Evolutionary conservation across 31 red algal genomes (phyloP).

Genomic region (Bonnemaisonia californica): DNA sequence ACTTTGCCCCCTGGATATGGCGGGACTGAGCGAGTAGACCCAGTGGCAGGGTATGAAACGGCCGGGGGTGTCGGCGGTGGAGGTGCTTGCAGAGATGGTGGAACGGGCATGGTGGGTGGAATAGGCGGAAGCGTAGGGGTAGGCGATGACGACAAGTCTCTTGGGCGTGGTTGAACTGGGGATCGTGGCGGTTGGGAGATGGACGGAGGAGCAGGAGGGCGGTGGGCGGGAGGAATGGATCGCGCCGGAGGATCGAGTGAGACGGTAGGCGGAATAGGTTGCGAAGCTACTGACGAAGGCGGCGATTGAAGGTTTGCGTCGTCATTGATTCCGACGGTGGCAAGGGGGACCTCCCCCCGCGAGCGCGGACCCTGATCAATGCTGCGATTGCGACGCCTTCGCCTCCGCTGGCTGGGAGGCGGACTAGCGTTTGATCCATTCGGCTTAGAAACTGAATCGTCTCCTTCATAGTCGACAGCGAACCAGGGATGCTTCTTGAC

Average conservation of each 20-base stretch:
- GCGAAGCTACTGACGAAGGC: neutral
- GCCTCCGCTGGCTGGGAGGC: neutral
- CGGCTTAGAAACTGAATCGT: neutral
- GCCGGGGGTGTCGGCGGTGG: neutral
- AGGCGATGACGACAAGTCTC: neutral
- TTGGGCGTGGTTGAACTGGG: neutral
- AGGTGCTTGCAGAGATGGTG: neutral
- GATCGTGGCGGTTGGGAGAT: neutral
- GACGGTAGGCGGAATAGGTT: neutral
- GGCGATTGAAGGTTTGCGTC: neutral
- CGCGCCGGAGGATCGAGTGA: too few relatives aligned
- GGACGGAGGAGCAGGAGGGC: neutral
- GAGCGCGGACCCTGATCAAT: neutral
- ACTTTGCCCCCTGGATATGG: neutral
- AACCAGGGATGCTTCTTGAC: constrained; percentile 90
- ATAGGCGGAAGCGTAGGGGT: neutral
- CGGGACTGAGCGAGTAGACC: neutral
- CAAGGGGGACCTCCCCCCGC: neutral
- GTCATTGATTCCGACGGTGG: neutral
- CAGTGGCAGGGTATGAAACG: neutral
- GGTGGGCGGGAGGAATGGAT: neutral
- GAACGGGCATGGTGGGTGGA: neutral
- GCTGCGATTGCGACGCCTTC: neutral
- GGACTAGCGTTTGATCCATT: neutral
- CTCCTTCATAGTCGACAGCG: constrained; percentile 34